A percentile compares a stretch with the other conserved stretches of the same genome.
Conservation (phyloP, 1,139 yeast species). For the Sugiyamaella pinicola region DNA sequence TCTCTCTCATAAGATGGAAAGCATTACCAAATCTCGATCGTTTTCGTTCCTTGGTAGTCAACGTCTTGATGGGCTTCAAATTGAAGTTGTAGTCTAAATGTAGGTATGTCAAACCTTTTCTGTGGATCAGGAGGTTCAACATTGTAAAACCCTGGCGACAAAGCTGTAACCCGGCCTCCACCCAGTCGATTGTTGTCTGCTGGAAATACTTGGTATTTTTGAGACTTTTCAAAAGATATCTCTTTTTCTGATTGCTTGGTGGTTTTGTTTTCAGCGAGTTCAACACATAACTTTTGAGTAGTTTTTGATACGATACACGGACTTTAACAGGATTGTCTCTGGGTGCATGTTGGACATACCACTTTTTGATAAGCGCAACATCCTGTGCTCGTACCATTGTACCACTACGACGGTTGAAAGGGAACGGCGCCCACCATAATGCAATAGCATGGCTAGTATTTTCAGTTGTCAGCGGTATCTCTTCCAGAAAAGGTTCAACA, state of each 20-base stretch:
- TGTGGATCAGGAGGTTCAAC: constrained; percentile 86
- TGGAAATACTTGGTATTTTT: constrained; percentile 85
- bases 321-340: constrained; percentile 69
- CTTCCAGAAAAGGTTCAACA: constrained; percentile 53
- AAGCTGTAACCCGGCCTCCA: constrained; percentile 94
- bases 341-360: constrained; percentile 75
- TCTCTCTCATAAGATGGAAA: constrained; percentile 89
- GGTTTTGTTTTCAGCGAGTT: constrained; percentile 58
- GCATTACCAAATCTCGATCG: constrained; percentile 96
- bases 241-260: constrained; percentile 50
- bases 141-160: constrained; percentile 93
- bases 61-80: constrained; percentile 91
- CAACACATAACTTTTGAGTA: constrained; percentile 70
- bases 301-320: constrained; percentile 82
- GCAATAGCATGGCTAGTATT: constrained; percentile 62
- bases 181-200: constrained; percentile 94
- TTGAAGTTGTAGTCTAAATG: constrained; percentile 96
- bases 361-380: constrained; percentile 76
- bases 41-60: constrained; percentile 95
- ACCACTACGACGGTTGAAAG: constrained; percentile 78
- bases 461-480: constrained; percentile 49
- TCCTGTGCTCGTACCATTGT: constrained; percentile 82
- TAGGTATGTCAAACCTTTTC: constrained; percentile 86
- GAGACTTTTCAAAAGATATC: constrained; percentile 65
- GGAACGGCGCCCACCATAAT: constrained; percentile 79